A percentile compares a stretch with the other conserved stretches of the same genome.
phyloP scores from a whole-genome alignment of 2,329 filamentous ascomycete species.

The Penicillium olsonii region DNA sequence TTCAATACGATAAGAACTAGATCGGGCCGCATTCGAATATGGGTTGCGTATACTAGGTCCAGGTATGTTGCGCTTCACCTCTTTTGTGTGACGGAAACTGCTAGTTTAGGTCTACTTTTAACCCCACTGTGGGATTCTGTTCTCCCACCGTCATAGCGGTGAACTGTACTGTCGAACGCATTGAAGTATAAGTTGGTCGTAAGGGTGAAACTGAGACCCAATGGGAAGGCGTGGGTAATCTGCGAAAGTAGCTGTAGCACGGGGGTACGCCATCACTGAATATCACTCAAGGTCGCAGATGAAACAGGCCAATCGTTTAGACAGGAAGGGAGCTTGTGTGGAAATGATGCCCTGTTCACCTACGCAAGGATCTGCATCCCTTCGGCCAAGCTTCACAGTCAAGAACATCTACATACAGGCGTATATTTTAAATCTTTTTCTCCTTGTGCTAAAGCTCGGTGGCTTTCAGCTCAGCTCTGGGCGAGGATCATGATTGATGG shows the following conservation, averaged over 20 bases:
- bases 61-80: conserved; percentile 7
- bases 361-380: conserved; percentile 23
- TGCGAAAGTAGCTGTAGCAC: not conserved
- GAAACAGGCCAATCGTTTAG: conserved; percentile 17
- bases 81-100: too few relatives aligned
- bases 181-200: not conserved
- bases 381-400: too few relatives aligned
- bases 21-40: not conserved
- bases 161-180: not conserved
- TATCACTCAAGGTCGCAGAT: not conserved
- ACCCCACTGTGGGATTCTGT: not conserved
- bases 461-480: not conserved
- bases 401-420: too few relatives aligned
- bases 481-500: not conserved
- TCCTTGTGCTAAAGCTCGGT: too few relatives aligned
- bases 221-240: conserved; percentile 1
- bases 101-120: not conserved
- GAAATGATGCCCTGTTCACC: conserved; percentile 16
- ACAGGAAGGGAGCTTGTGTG: conserved; percentile 5
- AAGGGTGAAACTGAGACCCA: not conserved
- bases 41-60: conserved; percentile 2
- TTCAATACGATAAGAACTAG: not conserved
- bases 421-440: too few relatives aligned
- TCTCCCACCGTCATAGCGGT: not conserved
- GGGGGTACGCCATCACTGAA: conserved; percentile 1